Evolutionary conservation across 176 grass and related monocot genomes (phyloP), one percentile per base, ranked within the genome.

Genomic region (Sorghum bicolor): DNA sequence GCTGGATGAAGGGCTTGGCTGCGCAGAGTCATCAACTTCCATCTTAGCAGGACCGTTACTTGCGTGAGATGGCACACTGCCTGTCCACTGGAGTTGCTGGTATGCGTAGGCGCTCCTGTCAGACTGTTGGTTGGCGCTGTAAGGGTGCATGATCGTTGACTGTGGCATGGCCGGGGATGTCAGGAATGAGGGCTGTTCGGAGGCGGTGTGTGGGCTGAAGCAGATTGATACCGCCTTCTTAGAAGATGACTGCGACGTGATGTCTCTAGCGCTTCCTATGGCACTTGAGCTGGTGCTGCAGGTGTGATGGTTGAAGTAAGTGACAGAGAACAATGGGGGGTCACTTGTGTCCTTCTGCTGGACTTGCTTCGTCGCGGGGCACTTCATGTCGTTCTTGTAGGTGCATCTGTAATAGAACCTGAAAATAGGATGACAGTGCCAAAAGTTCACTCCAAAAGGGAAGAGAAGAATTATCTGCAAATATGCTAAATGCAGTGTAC

Each of bases 401-500:
- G 84, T 84, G 70, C 89, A 83, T 80, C 88, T 87, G 75, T 87
- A 83, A 32, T 84, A 87, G 75, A 87, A 90, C 89, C 88, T 90
- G 83, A 31, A 90, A 61, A 74, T 67, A 82, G 5, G 26, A 83
- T 2, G 0, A 4, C 14, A 29, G 28, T 30, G 3, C 0, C 4
- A 17, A 62, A 32, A 62, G 12, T 62, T 58, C n/a, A 62, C 9
- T 50, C 25, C 22, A 13, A 5, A 76, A 36, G 14, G 32, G 4
- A 75, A 69, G 19, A 60, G 36, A 68, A 11, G 9, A 76, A 32
- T 52, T 52, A 47, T 83, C 8, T 30, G 12, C 31, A 24, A 63
- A 48, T 75, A 28, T 20, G 8, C 17, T 37, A 13, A 48, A 15
- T 63, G 10, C 50, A 67, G 28, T 32, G 3, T 34, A 25, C 22